phyloP scores from a whole-genome alignment of 352 stramenopile genomes.

The Pythium diclinum region DNA sequence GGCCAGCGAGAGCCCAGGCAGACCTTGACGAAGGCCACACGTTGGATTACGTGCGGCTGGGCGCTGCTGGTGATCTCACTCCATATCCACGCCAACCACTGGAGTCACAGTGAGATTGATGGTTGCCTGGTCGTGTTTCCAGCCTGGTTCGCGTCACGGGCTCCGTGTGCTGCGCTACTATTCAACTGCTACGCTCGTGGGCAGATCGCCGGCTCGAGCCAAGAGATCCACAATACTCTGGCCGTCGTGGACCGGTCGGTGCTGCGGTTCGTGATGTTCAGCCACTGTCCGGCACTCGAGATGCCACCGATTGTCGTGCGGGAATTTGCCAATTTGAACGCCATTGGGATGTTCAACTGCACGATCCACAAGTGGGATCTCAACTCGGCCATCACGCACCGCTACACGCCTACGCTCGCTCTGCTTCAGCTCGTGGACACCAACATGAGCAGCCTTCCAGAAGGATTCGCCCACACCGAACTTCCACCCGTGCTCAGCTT shows the following conservation, averaged over 20 bases:
- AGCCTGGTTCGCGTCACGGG: background rate
- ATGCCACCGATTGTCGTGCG: background rate
- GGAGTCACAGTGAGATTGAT: background rate
- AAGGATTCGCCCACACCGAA: background rate
- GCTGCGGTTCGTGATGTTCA: background rate
- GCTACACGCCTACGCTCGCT: background rate
- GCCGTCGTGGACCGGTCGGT: background rate
- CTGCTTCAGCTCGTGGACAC: background rate
- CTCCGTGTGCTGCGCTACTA: background rate
- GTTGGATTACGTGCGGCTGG: background rate
- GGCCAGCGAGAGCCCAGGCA: background rate
- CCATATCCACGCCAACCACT: background rate
- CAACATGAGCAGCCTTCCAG: background rate
- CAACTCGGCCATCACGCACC: background rate
- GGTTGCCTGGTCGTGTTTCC: background rate
- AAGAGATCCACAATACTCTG: background rate
- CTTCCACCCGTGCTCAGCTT: background rate
- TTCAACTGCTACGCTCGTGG: conserved; percentile 4
- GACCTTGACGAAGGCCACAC: background rate
- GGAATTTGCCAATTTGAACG: background rate
- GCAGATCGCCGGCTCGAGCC: background rate
- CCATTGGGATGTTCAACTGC: conserved; percentile 5
- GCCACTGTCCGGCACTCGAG: background rate
- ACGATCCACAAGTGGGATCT: background rate
- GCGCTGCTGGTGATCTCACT: background rate